Evolutionary conservation across 257 asterid species (phyloP).

Genomic region (Ilex aquifolium): DNA sequence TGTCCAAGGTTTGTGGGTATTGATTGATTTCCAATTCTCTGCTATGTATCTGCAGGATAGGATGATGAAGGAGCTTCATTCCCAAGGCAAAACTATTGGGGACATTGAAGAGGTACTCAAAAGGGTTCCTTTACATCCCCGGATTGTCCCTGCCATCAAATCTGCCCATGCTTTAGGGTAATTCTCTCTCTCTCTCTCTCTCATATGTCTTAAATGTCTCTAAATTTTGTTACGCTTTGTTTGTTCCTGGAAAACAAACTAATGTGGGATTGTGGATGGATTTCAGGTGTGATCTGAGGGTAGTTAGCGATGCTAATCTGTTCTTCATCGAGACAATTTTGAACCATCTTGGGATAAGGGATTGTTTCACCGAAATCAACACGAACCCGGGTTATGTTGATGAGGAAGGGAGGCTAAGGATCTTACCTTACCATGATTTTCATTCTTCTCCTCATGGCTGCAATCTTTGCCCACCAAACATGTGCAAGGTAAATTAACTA

Average conservation of each 20-base stretch:
- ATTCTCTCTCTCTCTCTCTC: neutral
- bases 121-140: constrained; percentile 32
- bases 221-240: too few species aligned
- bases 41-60: constrained; percentile 20
- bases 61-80: constrained; percentile 37
- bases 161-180: constrained; percentile 43
- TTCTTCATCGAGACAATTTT: constrained; percentile 20
- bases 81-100: constrained; percentile 27
- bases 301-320: constrained; percentile 20
- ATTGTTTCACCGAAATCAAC: constrained; percentile 16
- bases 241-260: too few species aligned
- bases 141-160: constrained; percentile 36
- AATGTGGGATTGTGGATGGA: neutral
- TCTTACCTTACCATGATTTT: constrained; percentile 22
- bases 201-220: too few species aligned
- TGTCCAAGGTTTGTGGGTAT: too few species aligned
- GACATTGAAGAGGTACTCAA: constrained; percentile 36
- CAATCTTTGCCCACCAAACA: constrained; percentile 42
- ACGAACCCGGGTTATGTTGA: constrained; percentile 13
- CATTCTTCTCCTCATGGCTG: constrained; percentile 31
- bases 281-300: constrained; percentile 27
- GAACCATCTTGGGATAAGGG: constrained; percentile 15
- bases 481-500: constrained; percentile 34
- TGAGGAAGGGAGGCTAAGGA: constrained; percentile 18
- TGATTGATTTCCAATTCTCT: neutral